Evolutionary conservation across 257 asterid genomes (phyloP).

Genomic region (Solanum virginianum): DNA sequence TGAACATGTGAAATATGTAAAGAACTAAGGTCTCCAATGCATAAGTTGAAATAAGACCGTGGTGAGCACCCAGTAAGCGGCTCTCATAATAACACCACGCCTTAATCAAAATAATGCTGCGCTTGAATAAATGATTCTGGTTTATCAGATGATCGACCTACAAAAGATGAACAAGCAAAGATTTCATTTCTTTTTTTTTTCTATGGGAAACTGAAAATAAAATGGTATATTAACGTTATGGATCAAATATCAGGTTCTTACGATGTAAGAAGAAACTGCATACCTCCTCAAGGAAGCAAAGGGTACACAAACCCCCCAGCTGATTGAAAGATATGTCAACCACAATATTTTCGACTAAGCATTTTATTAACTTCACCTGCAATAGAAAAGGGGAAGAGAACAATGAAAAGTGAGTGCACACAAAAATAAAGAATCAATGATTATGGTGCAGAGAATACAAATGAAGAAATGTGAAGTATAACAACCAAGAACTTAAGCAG

Average conservation of each 20-base stretch:
- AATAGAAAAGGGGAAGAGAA: not conserved
- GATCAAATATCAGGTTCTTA: not conserved
- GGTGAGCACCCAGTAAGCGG: constrained; percentile 92
- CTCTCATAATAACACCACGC: constrained; percentile 99
- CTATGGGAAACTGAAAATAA: not conserved
- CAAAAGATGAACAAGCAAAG: constrained; percentile 5
- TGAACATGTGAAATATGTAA: constrained; percentile 82
- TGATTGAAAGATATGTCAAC: constrained; percentile 93
- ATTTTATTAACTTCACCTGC: constrained; percentile 81
- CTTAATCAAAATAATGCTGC: constrained; percentile 83
- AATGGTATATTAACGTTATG: not conserved
- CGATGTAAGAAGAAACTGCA: not conserved
- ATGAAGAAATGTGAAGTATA: not conserved
- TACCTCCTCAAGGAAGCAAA: constrained; percentile 93
- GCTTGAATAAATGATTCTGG: constrained; percentile 85
- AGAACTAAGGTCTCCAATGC: constrained; percentile 93
- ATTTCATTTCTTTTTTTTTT: not conserved
- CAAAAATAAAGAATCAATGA: not conserved
- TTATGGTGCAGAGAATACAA: not conserved
- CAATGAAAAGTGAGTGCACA: not conserved
- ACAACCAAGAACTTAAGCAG: not conserved
- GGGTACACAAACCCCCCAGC: constrained; percentile 89
- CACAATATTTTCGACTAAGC: constrained; percentile 89
- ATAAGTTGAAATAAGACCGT: constrained; percentile 91
- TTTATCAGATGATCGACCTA: constrained; percentile 72